Evolutionary conservation across 306 rosid genomes (phyloP).

Genomic region (Abrus precatorius): DNA sequence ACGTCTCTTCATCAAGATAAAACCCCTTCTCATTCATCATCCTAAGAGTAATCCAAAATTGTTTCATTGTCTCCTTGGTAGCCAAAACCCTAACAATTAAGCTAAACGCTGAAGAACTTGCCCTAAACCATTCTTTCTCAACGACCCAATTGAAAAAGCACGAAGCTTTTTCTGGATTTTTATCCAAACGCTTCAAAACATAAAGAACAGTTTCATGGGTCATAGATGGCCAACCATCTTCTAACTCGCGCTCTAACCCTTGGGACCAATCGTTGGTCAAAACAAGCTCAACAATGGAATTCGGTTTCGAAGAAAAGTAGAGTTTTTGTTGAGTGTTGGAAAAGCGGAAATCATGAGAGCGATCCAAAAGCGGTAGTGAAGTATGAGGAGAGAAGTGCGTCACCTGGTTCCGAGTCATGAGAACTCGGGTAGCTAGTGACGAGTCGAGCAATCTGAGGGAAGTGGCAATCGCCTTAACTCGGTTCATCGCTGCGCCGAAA

Average conservation of each 20-base stretch:
- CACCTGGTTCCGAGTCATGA: constrained; percentile 56
- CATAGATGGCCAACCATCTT: constrained; percentile 49
- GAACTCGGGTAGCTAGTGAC: constrained; percentile 50
- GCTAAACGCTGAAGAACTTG: constrained; percentile 71
- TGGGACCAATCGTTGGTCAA: constrained; percentile 75
- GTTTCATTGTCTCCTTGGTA: constrained; percentile 62
- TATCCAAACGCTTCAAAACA: constrained; percentile 71
- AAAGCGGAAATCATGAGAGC: constrained; percentile 37
- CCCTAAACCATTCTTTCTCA: constrained; percentile 62
- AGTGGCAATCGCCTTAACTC: constrained; percentile 55
- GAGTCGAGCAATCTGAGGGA: constrained; percentile 63
- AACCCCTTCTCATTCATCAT: constrained; percentile 75
- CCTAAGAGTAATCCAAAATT: constrained; percentile 71
- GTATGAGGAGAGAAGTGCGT: constrained; percentile 55
- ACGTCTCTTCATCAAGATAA: constrained; percentile 68
- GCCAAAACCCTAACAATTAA: constrained; percentile 69
- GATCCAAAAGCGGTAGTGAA: constrained; percentile 47
- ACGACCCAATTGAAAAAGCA: constrained; percentile 77
- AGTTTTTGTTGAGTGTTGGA: constrained; percentile 48
- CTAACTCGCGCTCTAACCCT: constrained; percentile 64
- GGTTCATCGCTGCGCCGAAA: constrained; percentile 60
- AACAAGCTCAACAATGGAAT: constrained; percentile 66
- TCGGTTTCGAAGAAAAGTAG: constrained; percentile 72
- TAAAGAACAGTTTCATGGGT: constrained; percentile 78
- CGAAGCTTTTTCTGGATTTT: constrained; percentile 70